Evolutionary conservation across 306 rosid species (phyloP).

Genomic region (Lupinus albus): DNA sequence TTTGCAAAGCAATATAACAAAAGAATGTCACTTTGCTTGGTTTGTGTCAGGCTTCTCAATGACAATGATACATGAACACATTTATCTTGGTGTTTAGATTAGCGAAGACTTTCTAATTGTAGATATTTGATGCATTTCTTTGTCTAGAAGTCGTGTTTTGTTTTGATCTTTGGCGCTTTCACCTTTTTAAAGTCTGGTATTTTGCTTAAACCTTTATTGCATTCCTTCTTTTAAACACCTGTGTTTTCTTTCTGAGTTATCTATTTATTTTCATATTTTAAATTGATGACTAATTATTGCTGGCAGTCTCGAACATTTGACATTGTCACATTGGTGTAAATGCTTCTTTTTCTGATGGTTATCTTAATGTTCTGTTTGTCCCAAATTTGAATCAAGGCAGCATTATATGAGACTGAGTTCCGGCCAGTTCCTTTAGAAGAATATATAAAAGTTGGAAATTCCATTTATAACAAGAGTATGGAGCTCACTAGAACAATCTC

Average conservation of each 20-base stretch:
- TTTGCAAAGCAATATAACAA: not conserved
- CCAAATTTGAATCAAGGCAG: slow-evolving; percentile 71
- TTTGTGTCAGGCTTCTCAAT: not conserved
- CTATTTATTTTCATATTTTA: slow-evolving; percentile 26
- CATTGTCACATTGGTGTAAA: slow-evolving; percentile 26
- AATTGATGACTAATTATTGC: slow-evolving; percentile 18
- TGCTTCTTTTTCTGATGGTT: slow-evolving; percentile 29
- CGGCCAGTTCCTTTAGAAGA: slow-evolving; percentile 98
- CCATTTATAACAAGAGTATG: slow-evolving; percentile 77
- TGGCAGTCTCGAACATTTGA: slow-evolving; percentile 21
- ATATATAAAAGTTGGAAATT: slow-evolving; percentile 84
- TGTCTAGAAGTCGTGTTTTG: not conserved
- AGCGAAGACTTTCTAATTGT: too few relatives aligned
- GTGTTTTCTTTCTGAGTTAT: slow-evolving; percentile 28
- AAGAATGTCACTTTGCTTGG: not conserved
- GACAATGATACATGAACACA: not conserved
- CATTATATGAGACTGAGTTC: slow-evolving; percentile 88
- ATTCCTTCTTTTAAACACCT: slow-evolving; percentile 2
- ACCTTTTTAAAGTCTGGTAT: not conserved
- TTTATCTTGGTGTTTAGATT: not conserved
- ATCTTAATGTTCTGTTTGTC: slow-evolving; percentile 36
- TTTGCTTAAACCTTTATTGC: slow-evolving; percentile 24
- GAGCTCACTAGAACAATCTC: slow-evolving; percentile 74
- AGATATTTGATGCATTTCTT: slow-evolving; percentile 26
- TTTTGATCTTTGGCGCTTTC: slow-evolving; percentile 3